Evolutionary conservation across 2,329 filamentous ascomycete genomes (phyloP).

Genomic region (Clarireedia monteithiana): DNA sequence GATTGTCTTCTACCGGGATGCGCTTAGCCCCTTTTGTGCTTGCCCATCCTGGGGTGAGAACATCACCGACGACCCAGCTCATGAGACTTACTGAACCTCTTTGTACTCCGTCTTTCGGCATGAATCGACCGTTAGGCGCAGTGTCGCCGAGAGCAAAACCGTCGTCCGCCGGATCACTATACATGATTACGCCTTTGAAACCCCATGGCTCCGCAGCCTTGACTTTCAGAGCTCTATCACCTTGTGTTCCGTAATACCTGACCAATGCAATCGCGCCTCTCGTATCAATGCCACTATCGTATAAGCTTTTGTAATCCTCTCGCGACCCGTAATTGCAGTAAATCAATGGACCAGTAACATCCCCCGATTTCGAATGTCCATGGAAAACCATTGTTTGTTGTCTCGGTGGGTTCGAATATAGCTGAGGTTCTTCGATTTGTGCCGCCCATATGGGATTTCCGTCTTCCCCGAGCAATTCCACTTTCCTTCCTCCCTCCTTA

Average conservation of each 20-base stretch:
- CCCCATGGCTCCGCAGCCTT: constrained; percentile 84
- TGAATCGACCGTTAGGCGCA: constrained; percentile 70
- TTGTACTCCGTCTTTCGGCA: constrained; percentile 77
- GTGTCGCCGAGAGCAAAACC: constrained; percentile 66
- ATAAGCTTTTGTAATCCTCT: constrained; percentile 70
- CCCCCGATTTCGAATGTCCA: constrained; percentile 78
- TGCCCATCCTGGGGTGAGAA: constrained; percentile 83
- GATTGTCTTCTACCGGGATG: constrained; percentile 60
- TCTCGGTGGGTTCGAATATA: constrained; percentile 52
- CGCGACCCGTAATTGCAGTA: constrained; percentile 89
- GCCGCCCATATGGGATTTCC: constrained; percentile 67
- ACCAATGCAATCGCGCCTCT: constrained; percentile 80
- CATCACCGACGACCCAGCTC: constrained; percentile 81
- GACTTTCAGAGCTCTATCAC: constrained; percentile 71
- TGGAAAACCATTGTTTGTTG: constrained; percentile 77
- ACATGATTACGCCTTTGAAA: constrained; percentile 81
- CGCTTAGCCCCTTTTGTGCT: constrained; percentile 59
- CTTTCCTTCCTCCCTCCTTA: constrained; percentile 62
- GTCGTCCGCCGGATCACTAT: constrained; percentile 82
- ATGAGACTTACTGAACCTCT: constrained; percentile 72
- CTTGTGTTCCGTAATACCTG: constrained; percentile 67
- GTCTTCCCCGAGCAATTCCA: constrained; percentile 69
- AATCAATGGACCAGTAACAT: constrained; percentile 77
- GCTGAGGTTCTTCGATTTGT: constrained; percentile 72
- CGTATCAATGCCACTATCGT: constrained; percentile 63